Conservation (phyloP, 2,329 filamentous ascomycete species). For the Chrysoporthe deuterocubensis region DNA sequence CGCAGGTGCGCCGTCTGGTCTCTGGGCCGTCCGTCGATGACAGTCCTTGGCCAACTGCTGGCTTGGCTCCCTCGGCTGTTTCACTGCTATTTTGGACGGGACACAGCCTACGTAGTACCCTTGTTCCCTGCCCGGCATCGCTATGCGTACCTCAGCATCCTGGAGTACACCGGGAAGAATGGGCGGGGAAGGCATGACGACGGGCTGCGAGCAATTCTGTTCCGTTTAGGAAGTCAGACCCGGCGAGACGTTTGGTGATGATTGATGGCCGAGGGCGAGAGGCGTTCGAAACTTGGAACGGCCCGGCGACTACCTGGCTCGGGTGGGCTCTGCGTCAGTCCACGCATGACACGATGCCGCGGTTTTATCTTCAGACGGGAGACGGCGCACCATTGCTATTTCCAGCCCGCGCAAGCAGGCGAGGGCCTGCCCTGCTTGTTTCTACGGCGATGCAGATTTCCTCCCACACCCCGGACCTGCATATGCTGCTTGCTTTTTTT, state of each 20-base stretch:
- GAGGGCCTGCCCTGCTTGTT: not conserved
- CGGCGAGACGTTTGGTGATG: slow-evolving; percentile 14
- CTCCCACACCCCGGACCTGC: not conserved
- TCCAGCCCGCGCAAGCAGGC: not conserved
- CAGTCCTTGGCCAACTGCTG: not conserved
- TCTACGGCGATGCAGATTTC: no score
- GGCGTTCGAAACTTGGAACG: slow-evolving; percentile 9
- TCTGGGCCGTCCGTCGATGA: not conserved
- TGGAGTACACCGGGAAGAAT: slow-evolving; percentile 16
- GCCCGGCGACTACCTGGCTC: not conserved
- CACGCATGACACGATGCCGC: slow-evolving; percentile 22
- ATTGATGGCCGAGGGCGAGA: slow-evolving; percentile 1
- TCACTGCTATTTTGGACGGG: slow-evolving; percentile 26
- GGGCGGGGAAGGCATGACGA: not conserved
- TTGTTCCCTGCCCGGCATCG: slow-evolving; percentile 13
- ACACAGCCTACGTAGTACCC: slow-evolving; percentile 13
- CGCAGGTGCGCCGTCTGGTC: not conserved
- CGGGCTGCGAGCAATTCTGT: not conserved
- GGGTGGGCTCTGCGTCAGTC: slow-evolving; percentile 5
- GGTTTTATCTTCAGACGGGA: slow-evolving; percentile 12
- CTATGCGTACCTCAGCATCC: slow-evolving; percentile 18
- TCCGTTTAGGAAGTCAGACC: slow-evolving; percentile 19
- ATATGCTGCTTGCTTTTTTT: not conserved
- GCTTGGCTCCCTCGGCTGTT: slow-evolving; percentile 22
- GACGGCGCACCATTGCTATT: not conserved